Evolutionary conservation across 1,139 yeast genomes (phyloP).

Genomic region (Magnusiomyces sp.): DNA sequence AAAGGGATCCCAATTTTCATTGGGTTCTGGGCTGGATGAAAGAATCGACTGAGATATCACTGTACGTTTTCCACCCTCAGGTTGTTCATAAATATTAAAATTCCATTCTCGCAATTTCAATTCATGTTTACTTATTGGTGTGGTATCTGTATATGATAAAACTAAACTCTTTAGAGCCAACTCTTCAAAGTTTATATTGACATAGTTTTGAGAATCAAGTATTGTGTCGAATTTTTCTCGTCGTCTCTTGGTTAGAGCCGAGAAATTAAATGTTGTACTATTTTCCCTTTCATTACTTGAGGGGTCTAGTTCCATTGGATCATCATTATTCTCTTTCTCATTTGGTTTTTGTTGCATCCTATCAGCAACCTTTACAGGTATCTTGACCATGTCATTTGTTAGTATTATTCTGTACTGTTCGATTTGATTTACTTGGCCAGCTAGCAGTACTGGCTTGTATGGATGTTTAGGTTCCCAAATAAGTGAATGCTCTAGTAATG

Average conservation of each 20-base stretch:
- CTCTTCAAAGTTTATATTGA: no score
- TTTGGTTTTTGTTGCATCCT: background rate
- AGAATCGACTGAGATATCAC: slow-evolving; percentile 61
- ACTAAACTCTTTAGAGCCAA: no score
- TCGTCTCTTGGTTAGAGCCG: no score
- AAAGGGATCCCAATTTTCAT: slow-evolving; percentile 25
- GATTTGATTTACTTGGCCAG: slow-evolving; percentile 30
- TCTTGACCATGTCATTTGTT: slow-evolving; percentile 12
- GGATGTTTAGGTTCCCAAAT: slow-evolving; percentile 29
- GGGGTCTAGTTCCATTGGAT: no score
- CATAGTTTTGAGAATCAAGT: no score
- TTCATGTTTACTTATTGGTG: no score
- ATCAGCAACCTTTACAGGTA: background rate
- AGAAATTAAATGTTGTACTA: no score
- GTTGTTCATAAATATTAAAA: slow-evolving; percentile 67
- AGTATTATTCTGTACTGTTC: slow-evolving; percentile 32
- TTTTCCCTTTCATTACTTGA: no score
- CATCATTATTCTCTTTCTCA: no score
- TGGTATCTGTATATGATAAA: no score
- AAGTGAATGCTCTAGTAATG: slow-evolving; percentile 23
- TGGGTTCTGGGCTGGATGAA: slow-evolving; percentile 45
- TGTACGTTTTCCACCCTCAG: slow-evolving; percentile 73
- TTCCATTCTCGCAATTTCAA: slow-evolving; percentile 37
- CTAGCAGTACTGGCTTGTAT: slow-evolving; percentile 26
- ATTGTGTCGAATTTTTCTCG: no score